Base-by-base conservation (phyloP, 306 rosid genomes). In the Malus orientalis region DNA sequence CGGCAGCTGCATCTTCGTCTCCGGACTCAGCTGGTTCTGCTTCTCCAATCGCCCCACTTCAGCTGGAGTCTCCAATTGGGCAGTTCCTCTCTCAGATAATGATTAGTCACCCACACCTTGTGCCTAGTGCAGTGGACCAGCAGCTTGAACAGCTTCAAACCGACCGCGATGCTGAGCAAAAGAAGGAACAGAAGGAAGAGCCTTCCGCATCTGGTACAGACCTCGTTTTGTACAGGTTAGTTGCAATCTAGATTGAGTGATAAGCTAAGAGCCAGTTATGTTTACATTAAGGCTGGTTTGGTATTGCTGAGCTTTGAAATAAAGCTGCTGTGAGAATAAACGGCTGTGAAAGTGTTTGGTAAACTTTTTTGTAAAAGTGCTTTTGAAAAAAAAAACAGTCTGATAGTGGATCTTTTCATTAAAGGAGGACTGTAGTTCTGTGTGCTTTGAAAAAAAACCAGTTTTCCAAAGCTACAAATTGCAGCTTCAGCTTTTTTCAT, bases 71-170 rank as follows among this genome's bases (percentile, higher is more conserved):
- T 54, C 98, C 99, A 15, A 70, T 92, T 20, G 99, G 99, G 8
- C 98, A 86, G 89, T 91, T 96, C 75, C 85, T 96, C 71, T 85
- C 97, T 75, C 88, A 92, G 84, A 92, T 92, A 61, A 79, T 96
- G 85, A 67, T 75, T 29, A 84, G 89, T 80, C 99, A 96, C 84
- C 99, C 98, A 0, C 99, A 96, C 78, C 99, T 96, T 32, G 84
- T 96, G 49, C 99, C 98, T 70, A 97, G 97, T 73, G 98, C 98
- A 6, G 91, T 91, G 27, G 99, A 96, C 74, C 88, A 92, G 80
- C 99, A 92, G 87, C 99, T 96, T 68, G 86, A 87, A 60, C 97
- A 84, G 81, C 99, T 96, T 55, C 98, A 89, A 81, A 87, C 85
- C 29, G 98, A 92, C 33, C 99, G 96, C 22, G 96, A 92, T 54